Base-by-base conservation (phyloP, 2,329 filamentous ascomycete species). In the Talaromyces albobiverticillius region DNA sequence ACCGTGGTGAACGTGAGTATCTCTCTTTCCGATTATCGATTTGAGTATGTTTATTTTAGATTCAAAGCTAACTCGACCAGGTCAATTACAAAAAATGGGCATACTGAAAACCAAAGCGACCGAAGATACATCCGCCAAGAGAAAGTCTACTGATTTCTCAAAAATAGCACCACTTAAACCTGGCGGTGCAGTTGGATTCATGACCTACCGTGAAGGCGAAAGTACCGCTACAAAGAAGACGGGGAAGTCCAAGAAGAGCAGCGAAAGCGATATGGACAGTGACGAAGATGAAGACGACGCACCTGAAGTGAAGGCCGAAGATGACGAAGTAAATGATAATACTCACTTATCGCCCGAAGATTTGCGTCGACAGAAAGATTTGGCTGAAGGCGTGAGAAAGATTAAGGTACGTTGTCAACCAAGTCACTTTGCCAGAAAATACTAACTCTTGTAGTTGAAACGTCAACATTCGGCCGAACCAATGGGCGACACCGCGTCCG, bases 51-150 rank as follows among this genome's bases (percentile, higher is more conserved):
- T 31, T 62, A 64, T 49, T 23, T 47, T 9, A 9, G 14, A 32
- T 29, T 34, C n/a, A 62, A 59, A 32, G 23, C 38, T 51, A 8
- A 42, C n/a, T 42, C 7, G 53, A 20, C 23, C 42, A 95, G 91
- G 90, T 50, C 94, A 99, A 85, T 79, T 99, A 48, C 87, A 92
- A 67, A 99, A 97, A 74, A 96, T 99, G 86, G 93, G 93, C 34
- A 90, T 99, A 34, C 74, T 95, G 26, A 81, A 85, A 8, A 71
- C 83, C 4, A 93, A 91, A 68, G 72, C 80, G 13, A 41, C 22
- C 9, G 71, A 83, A 13, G 79, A 84, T 1, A 78, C 81, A 7
- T 23, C 53, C 20, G 22, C 42, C 23, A 95, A 95, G 73, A 82
- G 92, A 63, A 86, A 90, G 63, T 95, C 91, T 3, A 81, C 92